Conservation (phyloP, 2,329 filamentous ascomycete genomes). For the Ceratocystis lukuohia region DNA sequence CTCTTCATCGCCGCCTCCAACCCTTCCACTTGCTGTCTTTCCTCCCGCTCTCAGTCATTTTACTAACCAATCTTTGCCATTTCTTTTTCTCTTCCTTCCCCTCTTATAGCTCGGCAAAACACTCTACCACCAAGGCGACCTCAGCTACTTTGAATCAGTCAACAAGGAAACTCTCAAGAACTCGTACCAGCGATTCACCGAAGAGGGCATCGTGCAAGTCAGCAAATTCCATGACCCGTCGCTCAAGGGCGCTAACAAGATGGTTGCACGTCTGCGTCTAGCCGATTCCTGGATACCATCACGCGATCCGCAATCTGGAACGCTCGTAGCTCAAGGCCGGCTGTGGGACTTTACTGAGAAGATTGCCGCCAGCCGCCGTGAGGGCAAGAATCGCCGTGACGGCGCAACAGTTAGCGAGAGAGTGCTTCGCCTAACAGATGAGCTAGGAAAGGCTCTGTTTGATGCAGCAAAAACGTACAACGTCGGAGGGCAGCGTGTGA, state of each 20-base stretch:
- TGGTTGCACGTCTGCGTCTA: constrained; percentile 50
- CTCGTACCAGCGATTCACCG: constrained; percentile 72
- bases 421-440: constrained; percentile 64
- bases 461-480: constrained; percentile 37
- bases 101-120: constrained; percentile 68
- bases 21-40: neutral
- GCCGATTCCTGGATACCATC: constrained; percentile 61
- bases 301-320: constrained; percentile 47
- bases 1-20: neutral
- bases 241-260: constrained; percentile 30
- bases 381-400: constrained; percentile 94
- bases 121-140: constrained; percentile 89
- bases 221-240: constrained; percentile 50
- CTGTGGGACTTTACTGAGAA: constrained; percentile 87
- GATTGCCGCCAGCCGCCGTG: constrained; percentile 68
- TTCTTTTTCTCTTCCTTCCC: neutral
- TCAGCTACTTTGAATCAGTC: constrained; percentile 94
- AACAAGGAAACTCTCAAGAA: constrained; percentile 98
- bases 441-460: constrained; percentile 58
- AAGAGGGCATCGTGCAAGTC: constrained; percentile 75
- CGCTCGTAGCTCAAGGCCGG: constrained; percentile 54
- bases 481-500: constrained; percentile 37
- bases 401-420: constrained; percentile 75
- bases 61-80: neutral
- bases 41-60: neutral